A percentile compares a stretch with the other conserved stretches of the same genome.
These are phyloP conservation scores for Mortierella sp. DNA, from an alignment of 371 early-diverging fungal genomes.

Conservation along the genomic window DNA sequence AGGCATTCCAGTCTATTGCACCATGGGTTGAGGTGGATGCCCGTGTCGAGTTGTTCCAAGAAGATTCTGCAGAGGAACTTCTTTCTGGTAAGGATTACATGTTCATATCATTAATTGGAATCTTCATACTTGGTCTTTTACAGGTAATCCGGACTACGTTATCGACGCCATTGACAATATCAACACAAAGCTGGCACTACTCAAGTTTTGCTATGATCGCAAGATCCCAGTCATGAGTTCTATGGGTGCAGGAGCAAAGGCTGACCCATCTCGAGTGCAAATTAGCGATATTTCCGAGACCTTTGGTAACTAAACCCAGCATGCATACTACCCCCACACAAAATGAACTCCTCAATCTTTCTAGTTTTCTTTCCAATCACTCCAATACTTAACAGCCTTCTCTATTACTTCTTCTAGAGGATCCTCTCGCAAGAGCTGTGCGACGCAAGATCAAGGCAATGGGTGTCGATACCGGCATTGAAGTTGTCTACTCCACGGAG, in stretches of 20 bases:
- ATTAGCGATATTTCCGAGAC: slow-evolving; percentile 95
- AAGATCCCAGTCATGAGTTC: slow-evolving; percentile 84
- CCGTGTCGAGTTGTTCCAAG: slow-evolving; percentile 79
- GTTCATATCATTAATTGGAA: not conserved
- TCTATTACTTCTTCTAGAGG: slow-evolving; percentile 72
- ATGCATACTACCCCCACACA: too few relatives aligned
- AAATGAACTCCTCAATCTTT: not conserved
- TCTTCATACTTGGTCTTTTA: not conserved
- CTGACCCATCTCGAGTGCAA: slow-evolving; percentile 94
- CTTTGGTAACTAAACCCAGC: slow-evolving; percentile 66
- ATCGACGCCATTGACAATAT: slow-evolving; percentile 96
- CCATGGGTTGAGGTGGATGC: slow-evolving; percentile 88
- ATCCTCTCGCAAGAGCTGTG: slow-evolving; percentile 91
- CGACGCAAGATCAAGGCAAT: slow-evolving; percentile 77
- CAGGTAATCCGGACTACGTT: slow-evolving; percentile 79
- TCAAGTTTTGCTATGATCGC: slow-evolving; percentile 85
- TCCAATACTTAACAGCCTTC: too few relatives aligned
- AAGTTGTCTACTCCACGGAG: slow-evolving; percentile 94
- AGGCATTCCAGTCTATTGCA: slow-evolving; percentile 77
- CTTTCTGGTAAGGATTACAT: slow-evolving; percentile 69
- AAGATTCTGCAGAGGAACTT: slow-evolving; percentile 76
- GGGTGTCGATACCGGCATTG: slow-evolving; percentile 80
- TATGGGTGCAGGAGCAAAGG: slow-evolving; percentile 96
- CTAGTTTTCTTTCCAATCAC: too few relatives aligned
- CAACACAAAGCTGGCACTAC: slow-evolving; percentile 90